phyloP scores from a whole-genome alignment of 106 monocot genomes.

The Phalaenopsis aphrodite region DNA sequence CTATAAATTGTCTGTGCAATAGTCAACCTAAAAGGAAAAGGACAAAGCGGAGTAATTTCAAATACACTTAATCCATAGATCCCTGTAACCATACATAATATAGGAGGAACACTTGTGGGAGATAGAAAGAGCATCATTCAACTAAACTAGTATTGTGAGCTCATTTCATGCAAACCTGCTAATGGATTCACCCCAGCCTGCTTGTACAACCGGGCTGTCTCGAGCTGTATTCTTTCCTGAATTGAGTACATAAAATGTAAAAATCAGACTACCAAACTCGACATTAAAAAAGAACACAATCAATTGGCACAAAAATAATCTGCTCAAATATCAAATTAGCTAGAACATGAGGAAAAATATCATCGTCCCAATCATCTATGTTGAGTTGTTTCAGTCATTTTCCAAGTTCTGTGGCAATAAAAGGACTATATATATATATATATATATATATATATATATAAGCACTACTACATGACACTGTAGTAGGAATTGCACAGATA shows the following conservation, averaged over 20 bases:
- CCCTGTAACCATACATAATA: background rate
- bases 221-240: conserved; percentile 95
- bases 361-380: background rate
- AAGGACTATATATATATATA: background rate
- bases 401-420: background rate
- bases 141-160: background rate
- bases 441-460: no score
- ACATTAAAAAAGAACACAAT: background rate
- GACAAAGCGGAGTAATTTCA: background rate
- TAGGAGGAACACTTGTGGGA: background rate
- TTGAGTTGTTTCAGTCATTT: background rate
- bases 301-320: background rate
- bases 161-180: conserved; percentile 46
- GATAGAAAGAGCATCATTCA: background rate
- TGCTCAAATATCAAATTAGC: background rate
- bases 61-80: background rate
- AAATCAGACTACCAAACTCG: background rate
- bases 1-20: background rate
- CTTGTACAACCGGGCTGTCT: conserved; percentile 84
- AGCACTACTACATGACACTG: no score
- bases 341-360: background rate
- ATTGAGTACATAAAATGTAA: background rate
- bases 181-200: conserved; percentile 99
- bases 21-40: background rate
- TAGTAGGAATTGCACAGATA: no score